Evolutionary conservation across 164 flowering plant genomes (phyloP).

Genomic region (Dillenia turbinata): DNA sequence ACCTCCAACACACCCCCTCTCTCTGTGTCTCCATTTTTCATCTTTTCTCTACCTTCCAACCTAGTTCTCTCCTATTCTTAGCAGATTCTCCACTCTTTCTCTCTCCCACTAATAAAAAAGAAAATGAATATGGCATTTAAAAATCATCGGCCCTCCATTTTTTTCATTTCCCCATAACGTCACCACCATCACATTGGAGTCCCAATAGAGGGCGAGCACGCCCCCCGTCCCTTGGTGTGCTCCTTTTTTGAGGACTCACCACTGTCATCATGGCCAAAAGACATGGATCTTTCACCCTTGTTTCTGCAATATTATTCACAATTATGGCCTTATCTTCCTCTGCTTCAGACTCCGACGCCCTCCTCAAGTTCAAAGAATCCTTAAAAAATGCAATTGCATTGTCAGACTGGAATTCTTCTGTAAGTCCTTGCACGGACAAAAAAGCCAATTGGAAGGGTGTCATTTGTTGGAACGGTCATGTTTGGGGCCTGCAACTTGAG

Average conservation of each 20-base stretch:
- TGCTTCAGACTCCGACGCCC: slow-evolving; percentile 33
- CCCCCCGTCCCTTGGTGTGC: neutral
- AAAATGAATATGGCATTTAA: neutral
- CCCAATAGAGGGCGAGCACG: neutral
- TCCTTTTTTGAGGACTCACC: too few relatives aligned
- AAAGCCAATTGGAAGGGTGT: slow-evolving; percentile 57
- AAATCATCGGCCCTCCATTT: neutral
- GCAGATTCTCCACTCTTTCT: neutral
- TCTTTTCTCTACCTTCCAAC: neutral
- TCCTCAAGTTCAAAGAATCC: slow-evolving; percentile 44
- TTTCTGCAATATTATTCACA: too few relatives aligned
- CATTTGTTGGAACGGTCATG: slow-evolving; percentile 29
- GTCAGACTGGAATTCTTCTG: slow-evolving; percentile 28
- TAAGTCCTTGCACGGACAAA: slow-evolving; percentile 31
- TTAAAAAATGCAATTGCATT: slow-evolving; percentile 16
- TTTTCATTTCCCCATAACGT: too few relatives aligned
- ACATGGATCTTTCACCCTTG: too few relatives aligned
- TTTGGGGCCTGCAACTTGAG: slow-evolving; percentile 59
- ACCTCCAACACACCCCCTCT: neutral
- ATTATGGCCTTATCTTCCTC: neutral
- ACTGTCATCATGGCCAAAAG: too few relatives aligned
- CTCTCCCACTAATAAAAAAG: neutral
- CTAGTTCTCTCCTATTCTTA: neutral
- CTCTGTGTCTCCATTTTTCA: neutral
- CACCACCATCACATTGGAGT: too few relatives aligned